Evolutionary conservation across 2,329 filamentous ascomycete species (phyloP).

Genomic region (Microdochium nivale): DNA sequence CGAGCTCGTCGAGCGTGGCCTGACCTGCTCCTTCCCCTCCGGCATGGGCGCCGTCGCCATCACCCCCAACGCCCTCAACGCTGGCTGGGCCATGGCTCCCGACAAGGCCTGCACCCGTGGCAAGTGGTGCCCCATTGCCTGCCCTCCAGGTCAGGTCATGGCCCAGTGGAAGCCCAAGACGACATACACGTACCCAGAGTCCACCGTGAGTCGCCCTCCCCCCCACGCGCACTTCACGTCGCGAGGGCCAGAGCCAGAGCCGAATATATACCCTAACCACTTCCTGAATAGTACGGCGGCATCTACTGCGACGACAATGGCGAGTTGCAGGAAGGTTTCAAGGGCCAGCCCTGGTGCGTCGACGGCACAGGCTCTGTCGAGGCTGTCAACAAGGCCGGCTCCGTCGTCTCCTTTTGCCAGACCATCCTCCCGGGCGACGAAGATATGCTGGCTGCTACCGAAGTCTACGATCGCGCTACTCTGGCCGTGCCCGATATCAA

Average conservation of each 20-base stretch:
- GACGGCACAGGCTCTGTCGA: slow-evolving; percentile 57
- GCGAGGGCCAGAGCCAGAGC: not conserved
- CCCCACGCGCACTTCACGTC: too few relatives aligned
- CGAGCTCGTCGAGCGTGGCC: slow-evolving; percentile 40
- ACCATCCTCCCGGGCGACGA: slow-evolving; percentile 73
- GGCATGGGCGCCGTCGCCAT: slow-evolving; percentile 59
- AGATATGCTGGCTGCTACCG: slow-evolving; percentile 75
- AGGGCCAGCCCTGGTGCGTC: slow-evolving; percentile 59
- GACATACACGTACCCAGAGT: slow-evolving; percentile 59
- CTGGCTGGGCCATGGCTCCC: slow-evolving; percentile 73
- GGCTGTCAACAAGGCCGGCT: slow-evolving; percentile 57
- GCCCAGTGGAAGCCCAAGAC: slow-evolving; percentile 70
- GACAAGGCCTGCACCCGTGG: slow-evolving; percentile 60
- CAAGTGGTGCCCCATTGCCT: slow-evolving; percentile 69
- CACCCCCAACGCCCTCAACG: slow-evolving; percentile 56
- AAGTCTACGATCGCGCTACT: slow-evolving; percentile 45
- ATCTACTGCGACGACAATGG: slow-evolving; percentile 63
- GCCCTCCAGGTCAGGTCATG: slow-evolving; percentile 66
- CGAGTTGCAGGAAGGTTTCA: slow-evolving; percentile 60
- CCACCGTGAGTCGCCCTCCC: slow-evolving; percentile 50
- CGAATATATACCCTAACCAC: slow-evolving; percentile 5
- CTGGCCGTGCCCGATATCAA: slow-evolving; percentile 61
- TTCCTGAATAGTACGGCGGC: slow-evolving; percentile 53
- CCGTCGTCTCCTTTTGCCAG: slow-evolving; percentile 64
- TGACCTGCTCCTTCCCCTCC: slow-evolving; percentile 55